Percentiles rank a stretch among this genome's conserved stretches.
Conservation (phyloP, 1,284 basidiomycete species). For the Fomitopsis betulina region DNA sequence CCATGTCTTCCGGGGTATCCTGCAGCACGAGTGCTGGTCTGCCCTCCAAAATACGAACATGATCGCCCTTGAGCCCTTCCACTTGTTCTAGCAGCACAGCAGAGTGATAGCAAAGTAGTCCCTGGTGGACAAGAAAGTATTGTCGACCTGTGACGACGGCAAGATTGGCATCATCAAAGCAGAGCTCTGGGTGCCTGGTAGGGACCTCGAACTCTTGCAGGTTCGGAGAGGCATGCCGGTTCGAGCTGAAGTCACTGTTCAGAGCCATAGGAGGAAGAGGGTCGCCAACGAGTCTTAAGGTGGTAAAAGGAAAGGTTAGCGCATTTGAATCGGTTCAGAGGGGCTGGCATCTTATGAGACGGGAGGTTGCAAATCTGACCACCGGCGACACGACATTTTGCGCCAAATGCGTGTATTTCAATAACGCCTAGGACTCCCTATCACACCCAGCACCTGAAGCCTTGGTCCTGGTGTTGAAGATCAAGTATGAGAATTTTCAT, state of each 20-base stretch:
- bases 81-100: constrained; percentile 35
- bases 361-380: not conserved
- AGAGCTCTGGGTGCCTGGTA: constrained; percentile 49
- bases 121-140: constrained; percentile 66
- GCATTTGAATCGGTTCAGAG: not conserved
- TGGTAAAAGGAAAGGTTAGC: not conserved
- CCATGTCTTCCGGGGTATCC: constrained; percentile 49
- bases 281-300: not conserved
- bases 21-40: constrained; percentile 46
- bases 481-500: too few species aligned
- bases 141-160: constrained; percentile 47
- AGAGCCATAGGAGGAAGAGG: not conserved
- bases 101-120: constrained; percentile 61
- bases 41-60: constrained; percentile 40
- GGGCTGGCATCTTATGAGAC: not conserved
- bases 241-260: constrained; percentile 22
- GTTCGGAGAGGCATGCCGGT: constrained; percentile 21
- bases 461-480: too few species aligned
- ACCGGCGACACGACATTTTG: not conserved
- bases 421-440: not conserved
- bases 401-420: not conserved
- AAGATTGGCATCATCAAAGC: constrained; percentile 63
- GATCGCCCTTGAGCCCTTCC: not conserved
- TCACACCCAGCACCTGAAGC: too few species aligned
- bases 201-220: constrained; percentile 19